Base-by-base conservation (phyloP, 1,284 basidiomycete species). In the Heterobasidion parviporum region DNA sequence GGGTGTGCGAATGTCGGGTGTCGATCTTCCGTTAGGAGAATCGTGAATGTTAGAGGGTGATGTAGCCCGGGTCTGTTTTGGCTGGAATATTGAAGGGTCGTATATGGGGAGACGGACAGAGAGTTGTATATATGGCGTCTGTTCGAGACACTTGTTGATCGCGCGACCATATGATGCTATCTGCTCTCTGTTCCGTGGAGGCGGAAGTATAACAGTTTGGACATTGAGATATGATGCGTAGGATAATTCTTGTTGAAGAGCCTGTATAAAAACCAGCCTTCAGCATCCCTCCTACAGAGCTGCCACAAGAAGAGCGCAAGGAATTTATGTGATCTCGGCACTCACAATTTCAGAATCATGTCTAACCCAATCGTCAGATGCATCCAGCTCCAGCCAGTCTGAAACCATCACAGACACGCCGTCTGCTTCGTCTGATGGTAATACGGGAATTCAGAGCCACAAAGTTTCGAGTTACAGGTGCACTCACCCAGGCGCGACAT, bases 381-480 rank as follows among this genome's bases (percentile, higher is more conserved):
- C 87, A 72, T 99, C 97, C 45, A 99, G 78, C 69, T 98, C 93
- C 10, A 99, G 78, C 97, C 97, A 99, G 57, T 92, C 90, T 14
- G 94, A 93, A 8, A 89, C 79, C 64, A 97, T 79, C 3, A 80
- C 88, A 16, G 91, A 81, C 20, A 92, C 75, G 38, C 80, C 80
- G 57, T 91, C 86, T 1, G 90, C 86, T 68, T 99, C 95, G 68
- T 96, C 93, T 93, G 63, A 10, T 20, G 8, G 16, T 20, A 18
- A 33, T 6, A 16, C 36, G 32, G 33, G 10, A 20, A 20, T 26
- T 50, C 16, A 54, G 26, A 52, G 36, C 53, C 47, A 34, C 36
- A 33, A 57, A 16, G 3, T 1, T 14, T 14, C 26, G 33, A 14
- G 34, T 15, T 14, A 32, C 49, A 36, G 14, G 49, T 33, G 20